Conservation (phyloP, 306 rosid species). For the Rosa multiflora region DNA sequence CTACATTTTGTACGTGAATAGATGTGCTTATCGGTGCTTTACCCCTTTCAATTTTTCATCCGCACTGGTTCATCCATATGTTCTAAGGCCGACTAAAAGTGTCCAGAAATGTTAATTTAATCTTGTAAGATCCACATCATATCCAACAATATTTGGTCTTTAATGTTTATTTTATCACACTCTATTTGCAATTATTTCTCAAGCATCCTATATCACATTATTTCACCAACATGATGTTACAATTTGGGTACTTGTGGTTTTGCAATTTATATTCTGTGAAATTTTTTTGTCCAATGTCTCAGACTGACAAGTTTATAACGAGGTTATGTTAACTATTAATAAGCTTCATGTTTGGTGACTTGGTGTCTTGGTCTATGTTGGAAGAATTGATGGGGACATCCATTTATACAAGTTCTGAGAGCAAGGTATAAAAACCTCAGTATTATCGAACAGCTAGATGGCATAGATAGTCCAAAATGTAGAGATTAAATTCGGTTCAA, state of each 20-base stretch:
- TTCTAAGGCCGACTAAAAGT: constrained; percentile 1
- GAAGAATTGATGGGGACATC: background rate
- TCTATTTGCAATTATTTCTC: background rate
- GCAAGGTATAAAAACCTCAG: background rate
- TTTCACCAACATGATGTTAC: too few species aligned
- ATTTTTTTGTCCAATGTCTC: background rate
- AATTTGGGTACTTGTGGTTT: too few species aligned
- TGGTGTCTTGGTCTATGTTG: background rate
- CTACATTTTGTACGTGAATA: constrained; percentile 12
- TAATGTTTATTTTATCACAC: too few species aligned
- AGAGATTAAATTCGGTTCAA: background rate
- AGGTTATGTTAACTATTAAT: background rate
- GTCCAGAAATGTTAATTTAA: too few species aligned
- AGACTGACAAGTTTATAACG: background rate
- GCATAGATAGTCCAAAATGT: background rate
- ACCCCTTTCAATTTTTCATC: background rate
- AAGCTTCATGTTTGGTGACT: background rate
- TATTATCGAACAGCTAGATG: background rate
- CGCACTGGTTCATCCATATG: background rate
- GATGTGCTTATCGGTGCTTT: constrained; percentile 12
- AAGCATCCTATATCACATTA: background rate
- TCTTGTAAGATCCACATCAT: too few species aligned
- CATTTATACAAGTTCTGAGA: background rate
- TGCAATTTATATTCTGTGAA: background rate
- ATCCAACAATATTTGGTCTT: too few species aligned